Base-by-base conservation (phyloP, 345 rosid genomes). In the Euclidium syriacum region DNA sequence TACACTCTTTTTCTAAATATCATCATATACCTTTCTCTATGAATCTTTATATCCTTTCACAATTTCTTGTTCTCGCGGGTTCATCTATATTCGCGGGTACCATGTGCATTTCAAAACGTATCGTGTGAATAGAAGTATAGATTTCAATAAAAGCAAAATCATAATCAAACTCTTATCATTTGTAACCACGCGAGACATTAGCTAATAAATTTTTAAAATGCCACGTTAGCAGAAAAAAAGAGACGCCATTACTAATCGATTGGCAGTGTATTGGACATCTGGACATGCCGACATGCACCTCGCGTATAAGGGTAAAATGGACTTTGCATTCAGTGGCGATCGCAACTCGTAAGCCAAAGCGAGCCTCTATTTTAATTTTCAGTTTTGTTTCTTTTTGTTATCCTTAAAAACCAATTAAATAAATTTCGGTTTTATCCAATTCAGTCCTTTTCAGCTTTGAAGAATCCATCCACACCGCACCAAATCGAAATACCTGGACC, bases 281-380 rank as follows among this genome's bases (percentile, higher is more conserved):
- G 59, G 46, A 41, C 44, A 41, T 59, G 44, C 60, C 60, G 73
- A 68, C 73, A 50, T 68, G 29, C 3, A 41, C 5, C 16, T 32
- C 33, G 7, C 5, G 17, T 18, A 68, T 51, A 52, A 68, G 67
- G 73, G 73, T 40, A 59, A 33, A 52, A 34, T 2, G 0, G 60
- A 5, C 60, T 18, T 51, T 17, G 0, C 7, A n/a, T 0, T 40
- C 9, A 24, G 8, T 35, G 1, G 24, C 14, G 66, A 59, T 33
- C n/a, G 8, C 47, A n/a, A 51, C 61, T 41, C 18, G 29, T 46
- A 19, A 41, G 36, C 43, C 60, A 59, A 68, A 6, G 38, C 7
- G 39, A 59, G 14, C 73, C 73, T 58, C 73, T 51, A 59, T 23
- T 49, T 36, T 34, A 12, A n/a, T 5, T 10, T 3, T 47, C 6